Evolutionary conservation across 768 basidiomycete species (phyloP).

Genomic region (Hemileccinum impolitum): DNA sequence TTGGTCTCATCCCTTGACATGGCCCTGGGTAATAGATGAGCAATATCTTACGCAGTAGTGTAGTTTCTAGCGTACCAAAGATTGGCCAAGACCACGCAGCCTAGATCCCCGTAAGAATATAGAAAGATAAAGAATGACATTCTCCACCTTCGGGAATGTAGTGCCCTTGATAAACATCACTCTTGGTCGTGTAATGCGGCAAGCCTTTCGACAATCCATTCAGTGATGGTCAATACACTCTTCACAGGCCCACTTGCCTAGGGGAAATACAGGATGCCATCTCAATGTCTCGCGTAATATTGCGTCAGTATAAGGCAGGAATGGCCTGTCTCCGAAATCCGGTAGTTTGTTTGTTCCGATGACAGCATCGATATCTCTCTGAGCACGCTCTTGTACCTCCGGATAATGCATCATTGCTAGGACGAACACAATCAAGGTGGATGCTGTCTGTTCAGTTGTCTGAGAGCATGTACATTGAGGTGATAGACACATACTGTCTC

Average conservation of each 20-base stretch:
- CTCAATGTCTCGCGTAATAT: constrained; percentile 35
- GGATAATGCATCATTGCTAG: constrained; percentile 35
- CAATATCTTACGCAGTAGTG: not conserved
- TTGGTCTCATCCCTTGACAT: constrained; percentile 27
- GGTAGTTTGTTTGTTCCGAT: constrained; percentile 29
- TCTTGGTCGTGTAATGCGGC: constrained; percentile 25
- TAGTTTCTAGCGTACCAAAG: constrained; percentile 20
- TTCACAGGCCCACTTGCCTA: constrained; percentile 16
- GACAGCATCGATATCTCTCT: constrained; percentile 32
- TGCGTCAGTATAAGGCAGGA: constrained; percentile 32
- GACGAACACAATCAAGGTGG: constrained; percentile 31
- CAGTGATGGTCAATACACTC: not conserved
- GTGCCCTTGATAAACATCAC: constrained; percentile 25
- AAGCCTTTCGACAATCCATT: constrained; percentile 17
- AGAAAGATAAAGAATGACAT: not conserved
- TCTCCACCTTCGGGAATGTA: constrained; percentile 26
- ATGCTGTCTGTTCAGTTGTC: constrained; percentile 24
- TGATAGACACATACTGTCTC: constrained; percentile 22
- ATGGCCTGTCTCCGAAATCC: constrained; percentile 23
- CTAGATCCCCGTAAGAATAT: constrained; percentile 19
- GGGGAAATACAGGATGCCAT: constrained; percentile 33
- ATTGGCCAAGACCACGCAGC: constrained; percentile 30
- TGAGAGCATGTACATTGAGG: not conserved
- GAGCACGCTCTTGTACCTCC: constrained; percentile 32
- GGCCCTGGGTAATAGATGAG: constrained; percentile 21